A percentile compares a stretch with the other conserved stretches of the same genome.
Evolutionary conservation across 176 grass and related monocot genomes (phyloP).

Genomic region (Eremochloa ophiuroides): DNA sequence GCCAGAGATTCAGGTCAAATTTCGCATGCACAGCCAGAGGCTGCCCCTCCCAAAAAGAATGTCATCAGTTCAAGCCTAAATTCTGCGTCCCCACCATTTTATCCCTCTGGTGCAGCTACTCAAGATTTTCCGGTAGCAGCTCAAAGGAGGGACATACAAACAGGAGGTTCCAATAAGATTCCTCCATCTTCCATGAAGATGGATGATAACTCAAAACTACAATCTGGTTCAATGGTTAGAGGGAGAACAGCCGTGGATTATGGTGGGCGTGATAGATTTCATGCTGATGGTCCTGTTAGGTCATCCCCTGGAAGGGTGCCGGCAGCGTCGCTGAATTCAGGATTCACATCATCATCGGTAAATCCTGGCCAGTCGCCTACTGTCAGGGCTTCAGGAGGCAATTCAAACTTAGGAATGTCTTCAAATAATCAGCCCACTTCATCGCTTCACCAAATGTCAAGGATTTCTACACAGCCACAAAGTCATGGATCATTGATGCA

Average conservation of each 20-base stretch:
- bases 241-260: conserved; percentile 40
- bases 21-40: conserved; percentile 40
- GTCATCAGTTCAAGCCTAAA: conserved; percentile 79
- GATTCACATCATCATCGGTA: conserved; percentile 29
- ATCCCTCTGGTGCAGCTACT: conserved; percentile 65
- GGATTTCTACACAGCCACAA: conserved; percentile 44
- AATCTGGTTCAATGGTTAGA: conserved; percentile 46
- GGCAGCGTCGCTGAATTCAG: conserved; percentile 21
- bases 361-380: conserved; percentile 38
- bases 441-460: conserved; percentile 46
- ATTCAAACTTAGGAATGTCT: conserved; percentile 25
- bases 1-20: conserved; percentile 39
- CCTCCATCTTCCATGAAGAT: conserved; percentile 49
- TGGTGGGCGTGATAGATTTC: conserved; percentile 47
- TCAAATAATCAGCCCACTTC: conserved; percentile 41
- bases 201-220: conserved; percentile 39
- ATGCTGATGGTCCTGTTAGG: conserved; percentile 44
- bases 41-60: conserved; percentile 48
- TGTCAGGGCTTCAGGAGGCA: conserved; percentile 46
- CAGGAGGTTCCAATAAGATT: conserved; percentile 45
- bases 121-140: conserved; percentile 32
- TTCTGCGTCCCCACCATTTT: conserved; percentile 88
- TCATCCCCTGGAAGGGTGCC: conserved; percentile 27
- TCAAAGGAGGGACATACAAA: conserved; percentile 53
- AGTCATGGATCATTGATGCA: conserved; percentile 42